phyloP scores from a whole-genome alignment of 345 rosid genomes.

The Linum tenue region DNA sequence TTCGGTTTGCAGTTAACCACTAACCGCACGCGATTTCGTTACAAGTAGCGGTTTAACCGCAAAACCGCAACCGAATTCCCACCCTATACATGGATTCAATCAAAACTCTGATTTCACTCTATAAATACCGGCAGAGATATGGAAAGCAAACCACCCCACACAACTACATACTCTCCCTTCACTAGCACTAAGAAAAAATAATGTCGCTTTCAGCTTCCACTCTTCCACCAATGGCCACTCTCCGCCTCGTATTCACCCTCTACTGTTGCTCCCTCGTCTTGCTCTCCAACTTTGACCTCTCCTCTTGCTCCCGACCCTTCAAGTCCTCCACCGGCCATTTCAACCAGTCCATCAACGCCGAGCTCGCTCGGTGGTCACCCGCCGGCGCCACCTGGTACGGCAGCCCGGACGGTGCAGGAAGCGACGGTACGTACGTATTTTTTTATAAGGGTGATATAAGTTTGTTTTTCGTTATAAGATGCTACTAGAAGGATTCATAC shows the following conservation, averaged over 20 bases:
- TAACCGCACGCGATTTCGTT: too few relatives aligned
- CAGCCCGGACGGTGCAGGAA: slow-evolving; percentile 41
- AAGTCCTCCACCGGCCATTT: not conserved
- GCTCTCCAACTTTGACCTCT: not conserved
- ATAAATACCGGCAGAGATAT: too few relatives aligned
- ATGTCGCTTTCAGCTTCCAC: not conserved
- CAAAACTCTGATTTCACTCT: too few relatives aligned
- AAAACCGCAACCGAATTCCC: too few relatives aligned
- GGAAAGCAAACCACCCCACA: too few relatives aligned
- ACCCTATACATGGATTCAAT: too few relatives aligned
- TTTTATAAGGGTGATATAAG: not conserved
- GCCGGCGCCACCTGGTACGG: slow-evolving; percentile 56
- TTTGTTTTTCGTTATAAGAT: not conserved
- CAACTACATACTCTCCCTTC: too few relatives aligned
- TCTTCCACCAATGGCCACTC: not conserved
- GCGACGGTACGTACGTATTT: slow-evolving; percentile 24
- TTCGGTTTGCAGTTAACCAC: too few relatives aligned
- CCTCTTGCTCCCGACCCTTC: not conserved
- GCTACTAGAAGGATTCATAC: not conserved
- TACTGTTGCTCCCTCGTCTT: not conserved
- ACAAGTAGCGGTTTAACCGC: too few relatives aligned
- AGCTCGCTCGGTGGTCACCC: slow-evolving; percentile 21
- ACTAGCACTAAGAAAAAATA: not conserved
- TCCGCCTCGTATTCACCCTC: not conserved
- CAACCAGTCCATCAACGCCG: not conserved